phyloP scores from a whole-genome alignment of 1,284 basidiomycete genomes.

The Ceratobasidium sp. region DNA sequence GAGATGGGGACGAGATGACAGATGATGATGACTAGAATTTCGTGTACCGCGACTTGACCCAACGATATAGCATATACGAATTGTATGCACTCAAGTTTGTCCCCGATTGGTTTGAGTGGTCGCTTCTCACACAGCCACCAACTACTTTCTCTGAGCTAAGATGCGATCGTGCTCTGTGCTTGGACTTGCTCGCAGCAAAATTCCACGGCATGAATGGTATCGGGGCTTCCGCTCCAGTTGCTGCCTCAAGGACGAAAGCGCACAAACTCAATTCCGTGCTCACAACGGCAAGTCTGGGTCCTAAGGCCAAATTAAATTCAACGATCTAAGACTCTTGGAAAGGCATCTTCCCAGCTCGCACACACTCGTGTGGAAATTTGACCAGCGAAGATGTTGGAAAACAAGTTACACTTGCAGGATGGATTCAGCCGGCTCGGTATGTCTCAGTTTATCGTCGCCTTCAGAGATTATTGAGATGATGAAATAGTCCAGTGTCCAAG shows the following conservation, averaged over 20 bases:
- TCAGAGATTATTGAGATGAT: slow-evolving; percentile 4
- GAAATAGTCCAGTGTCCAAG: slow-evolving; percentile 66
- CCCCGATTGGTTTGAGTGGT: background rate
- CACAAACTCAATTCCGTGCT: background rate
- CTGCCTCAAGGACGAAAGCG: background rate
- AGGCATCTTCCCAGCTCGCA: slow-evolving; percentile 68
- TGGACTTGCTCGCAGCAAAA: background rate
- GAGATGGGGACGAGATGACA: slow-evolving; percentile 56
- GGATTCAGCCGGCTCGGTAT: slow-evolving; percentile 77
- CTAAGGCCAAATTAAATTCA: background rate
- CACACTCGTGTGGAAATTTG: slow-evolving; percentile 71
- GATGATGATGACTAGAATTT: slow-evolving; percentile 48
- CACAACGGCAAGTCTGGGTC: background rate
- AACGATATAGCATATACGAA: background rate
- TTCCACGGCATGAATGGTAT: background rate
- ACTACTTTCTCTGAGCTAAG: background rate
- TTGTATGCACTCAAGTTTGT: background rate
- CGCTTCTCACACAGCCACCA: slow-evolving; percentile 1
- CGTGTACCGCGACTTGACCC: too few species aligned
- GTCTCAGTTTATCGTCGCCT: slow-evolving; percentile 43
- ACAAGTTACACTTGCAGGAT: slow-evolving; percentile 74
- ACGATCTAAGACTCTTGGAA: background rate
- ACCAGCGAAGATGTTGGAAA: slow-evolving; percentile 61
- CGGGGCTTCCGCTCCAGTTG: background rate
- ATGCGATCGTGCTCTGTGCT: slow-evolving; percentile 1